A percentile compares a stretch with the other conserved stretches of the same genome.
Evolutionary conservation across 1,284 basidiomycete species (phyloP).

Genomic region (Hypsizygus ulmarius): DNA sequence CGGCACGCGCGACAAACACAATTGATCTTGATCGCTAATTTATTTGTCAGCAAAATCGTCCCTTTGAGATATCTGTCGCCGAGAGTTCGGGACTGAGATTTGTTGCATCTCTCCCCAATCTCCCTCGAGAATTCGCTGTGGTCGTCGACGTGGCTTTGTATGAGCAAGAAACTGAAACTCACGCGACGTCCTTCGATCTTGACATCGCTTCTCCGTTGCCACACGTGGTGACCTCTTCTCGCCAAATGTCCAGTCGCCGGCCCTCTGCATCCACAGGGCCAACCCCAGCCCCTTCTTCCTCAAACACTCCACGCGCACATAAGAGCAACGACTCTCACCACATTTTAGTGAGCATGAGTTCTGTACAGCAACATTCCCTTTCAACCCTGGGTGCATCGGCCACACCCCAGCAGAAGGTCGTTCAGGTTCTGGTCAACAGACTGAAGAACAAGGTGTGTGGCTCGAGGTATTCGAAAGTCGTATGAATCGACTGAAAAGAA

Average conservation of each 20-base stretch:
- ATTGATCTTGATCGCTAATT: no score
- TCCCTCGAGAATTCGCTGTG: no score
- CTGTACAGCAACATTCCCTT: slow-evolving; percentile 28
- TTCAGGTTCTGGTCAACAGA: slow-evolving; percentile 68
- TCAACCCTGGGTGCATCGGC: slow-evolving; percentile 33
- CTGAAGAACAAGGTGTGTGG: slow-evolving; percentile 64
- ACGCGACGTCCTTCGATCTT: slow-evolving; percentile 1
- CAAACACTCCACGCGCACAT: slow-evolving; percentile 28
- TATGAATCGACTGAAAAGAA: slow-evolving; percentile 3
- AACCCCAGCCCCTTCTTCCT: slow-evolving; percentile 14
- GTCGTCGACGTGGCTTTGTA: slow-evolving; percentile 13
- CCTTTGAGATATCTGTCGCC: no score
- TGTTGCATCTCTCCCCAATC: no score
- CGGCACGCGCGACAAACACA: no score
- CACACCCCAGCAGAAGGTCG: slow-evolving; percentile 70
- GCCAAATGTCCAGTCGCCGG: slow-evolving; percentile 32
- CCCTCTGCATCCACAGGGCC: slow-evolving; percentile 35
- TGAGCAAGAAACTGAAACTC: slow-evolving; percentile 3
- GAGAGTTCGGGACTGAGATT: no score
- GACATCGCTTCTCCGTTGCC: slow-evolving; percentile 6
- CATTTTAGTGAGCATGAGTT: slow-evolving; percentile 19
- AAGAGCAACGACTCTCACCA: slow-evolving; percentile 40
- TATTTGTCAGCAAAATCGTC: background rate
- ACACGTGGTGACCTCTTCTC: slow-evolving; percentile 13
- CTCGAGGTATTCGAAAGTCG: background rate